Conservation (phyloP, 805 yeast species). For the Grigorovia yakushimaensis region DNA sequence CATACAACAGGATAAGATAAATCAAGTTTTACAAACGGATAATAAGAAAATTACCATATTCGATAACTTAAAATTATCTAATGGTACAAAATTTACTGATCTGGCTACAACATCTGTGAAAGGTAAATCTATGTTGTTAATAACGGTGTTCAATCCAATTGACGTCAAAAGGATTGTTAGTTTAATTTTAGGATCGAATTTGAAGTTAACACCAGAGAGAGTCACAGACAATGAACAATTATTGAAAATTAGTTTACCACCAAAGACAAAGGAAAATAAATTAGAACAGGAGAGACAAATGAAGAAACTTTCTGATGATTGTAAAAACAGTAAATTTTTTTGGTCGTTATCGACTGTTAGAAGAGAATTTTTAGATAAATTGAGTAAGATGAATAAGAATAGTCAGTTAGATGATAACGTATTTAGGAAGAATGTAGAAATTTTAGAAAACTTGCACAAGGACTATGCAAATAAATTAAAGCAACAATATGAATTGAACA, state of each 20-base stretch:
- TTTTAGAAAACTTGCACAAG: constrained; percentile 64
- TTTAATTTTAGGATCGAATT: constrained; percentile 54
- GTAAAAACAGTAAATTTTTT: constrained; percentile 40
- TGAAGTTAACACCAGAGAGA: constrained; percentile 72
- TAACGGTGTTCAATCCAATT: constrained; percentile 84
- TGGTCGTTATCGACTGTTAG: constrained; percentile 50
- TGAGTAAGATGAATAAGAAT: constrained; percentile 39
- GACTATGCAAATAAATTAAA: constrained; percentile 48
- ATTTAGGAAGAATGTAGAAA: constrained; percentile 44
- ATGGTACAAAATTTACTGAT: constrained; percentile 41
- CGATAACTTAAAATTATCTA: constrained; percentile 45
- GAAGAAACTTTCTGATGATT: constrained; percentile 58
- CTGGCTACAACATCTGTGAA: constrained; percentile 64
- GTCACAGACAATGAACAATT: constrained; percentile 65
- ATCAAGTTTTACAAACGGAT: constrained; percentile 60
- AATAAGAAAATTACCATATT: constrained; percentile 53
- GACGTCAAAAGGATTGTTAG: constrained; percentile 61
- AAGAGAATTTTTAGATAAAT: constrained; percentile 44
- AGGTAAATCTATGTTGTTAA: constrained; percentile 53
- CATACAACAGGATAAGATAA: constrained; percentile 43
- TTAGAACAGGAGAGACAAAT: constrained; percentile 45
- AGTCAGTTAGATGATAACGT: constrained; percentile 35
- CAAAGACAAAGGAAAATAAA: constrained; percentile 59
- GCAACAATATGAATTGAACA: constrained; percentile 47
- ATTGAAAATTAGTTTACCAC: constrained; percentile 64